Conservation (phyloP, 2,329 filamentous ascomycete species). For the Phyllosticta citriasiana region DNA sequence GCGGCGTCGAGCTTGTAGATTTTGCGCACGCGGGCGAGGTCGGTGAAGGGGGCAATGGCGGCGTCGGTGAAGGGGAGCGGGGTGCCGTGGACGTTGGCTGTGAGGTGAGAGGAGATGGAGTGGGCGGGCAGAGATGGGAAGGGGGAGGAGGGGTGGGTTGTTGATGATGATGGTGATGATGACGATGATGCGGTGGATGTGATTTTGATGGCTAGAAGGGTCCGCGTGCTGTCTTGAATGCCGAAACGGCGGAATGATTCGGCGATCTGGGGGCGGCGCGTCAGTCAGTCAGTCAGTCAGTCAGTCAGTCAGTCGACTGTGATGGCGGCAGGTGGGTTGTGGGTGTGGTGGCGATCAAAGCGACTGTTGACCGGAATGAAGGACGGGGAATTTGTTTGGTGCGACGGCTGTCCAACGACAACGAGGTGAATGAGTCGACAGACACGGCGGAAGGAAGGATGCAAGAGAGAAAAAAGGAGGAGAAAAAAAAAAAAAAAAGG, state of each 20-base stretch:
- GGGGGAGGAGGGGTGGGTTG: conserved; percentile 29
- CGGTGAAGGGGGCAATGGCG: conserved; percentile 39
- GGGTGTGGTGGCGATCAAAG: background rate
- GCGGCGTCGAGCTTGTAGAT: conserved; percentile 71
- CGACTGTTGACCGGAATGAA: background rate
- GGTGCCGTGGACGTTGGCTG: conserved; percentile 51
- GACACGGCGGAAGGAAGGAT: background rate
- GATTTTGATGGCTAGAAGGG: conserved; percentile 76
- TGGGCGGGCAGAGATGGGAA: conserved; percentile 21
- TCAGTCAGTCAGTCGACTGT: background rate
- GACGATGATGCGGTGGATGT: conserved; percentile 26
- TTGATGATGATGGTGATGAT: background rate
- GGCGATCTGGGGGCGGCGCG: conserved; percentile 53
- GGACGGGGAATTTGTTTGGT: background rate
- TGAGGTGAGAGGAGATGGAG: conserved; percentile 52
- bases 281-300: background rate
- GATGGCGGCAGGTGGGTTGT: background rate
- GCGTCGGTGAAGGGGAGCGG: conserved; percentile 52
- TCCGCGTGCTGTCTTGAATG: conserved; percentile 57
- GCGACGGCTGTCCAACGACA: background rate
- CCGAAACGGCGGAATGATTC: conserved; percentile 88
- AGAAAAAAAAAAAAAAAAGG: background rate
- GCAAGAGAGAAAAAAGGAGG: too few relatives aligned
- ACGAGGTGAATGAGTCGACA: background rate
- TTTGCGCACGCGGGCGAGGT: conserved; percentile 38